Evolutionary conservation across 2,329 filamentous ascomycete species (phyloP), one percentile per base, ranked within the genome.

Genomic region (Colletotrichum chrysophilum): DNA sequence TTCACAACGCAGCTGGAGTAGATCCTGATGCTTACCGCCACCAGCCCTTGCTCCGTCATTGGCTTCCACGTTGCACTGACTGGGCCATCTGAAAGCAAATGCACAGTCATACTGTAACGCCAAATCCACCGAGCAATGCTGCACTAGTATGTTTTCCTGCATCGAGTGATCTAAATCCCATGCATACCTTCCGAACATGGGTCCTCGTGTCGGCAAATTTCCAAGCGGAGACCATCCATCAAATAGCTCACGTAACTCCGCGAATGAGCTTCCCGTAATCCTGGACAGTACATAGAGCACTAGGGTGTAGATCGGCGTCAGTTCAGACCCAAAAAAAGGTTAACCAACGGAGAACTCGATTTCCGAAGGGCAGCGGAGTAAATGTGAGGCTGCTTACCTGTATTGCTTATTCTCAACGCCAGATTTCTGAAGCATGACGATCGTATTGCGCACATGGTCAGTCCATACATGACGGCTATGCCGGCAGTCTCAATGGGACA

Each of bases 191-290:
- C 61, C 34, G n/a, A n/a, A 28, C 21, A 34, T 65, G 21, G n/a
- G 26, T 62, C 36, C 52, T 52, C 7, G 58, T 71, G 13, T 38
- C 52, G 21, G 70, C 70, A 66, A 80, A 80, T 64, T 65, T 78
- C 78, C 78, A 78, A 7, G 78, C 78, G 2, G 79, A 78, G 21
- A 80, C 58, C 3, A 65, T 43, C 71, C 67, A 43, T 79, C 76
- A 43, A 79, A 79, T 13, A 80, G 73, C 62, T 79, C 78, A 62
- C 78, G 78, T 6, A 80, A 34, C 52, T 79, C 79, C 28, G 73
- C 30, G 30, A 79, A 80, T 16, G 79, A 74, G 4, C 79, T 71
- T 21, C 79, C 78, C 34, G 79, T 78, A 12, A 75, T 78, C 60
- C 79, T 76, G 4, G 71, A 78, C 4, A 77, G 68, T 6, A 77